Percentiles rank a stretch among this genome's conserved stretches.
Evolutionary conservation across 2,329 filamentous ascomycete genomes (phyloP).

Genomic region (Claviceps sp.): DNA sequence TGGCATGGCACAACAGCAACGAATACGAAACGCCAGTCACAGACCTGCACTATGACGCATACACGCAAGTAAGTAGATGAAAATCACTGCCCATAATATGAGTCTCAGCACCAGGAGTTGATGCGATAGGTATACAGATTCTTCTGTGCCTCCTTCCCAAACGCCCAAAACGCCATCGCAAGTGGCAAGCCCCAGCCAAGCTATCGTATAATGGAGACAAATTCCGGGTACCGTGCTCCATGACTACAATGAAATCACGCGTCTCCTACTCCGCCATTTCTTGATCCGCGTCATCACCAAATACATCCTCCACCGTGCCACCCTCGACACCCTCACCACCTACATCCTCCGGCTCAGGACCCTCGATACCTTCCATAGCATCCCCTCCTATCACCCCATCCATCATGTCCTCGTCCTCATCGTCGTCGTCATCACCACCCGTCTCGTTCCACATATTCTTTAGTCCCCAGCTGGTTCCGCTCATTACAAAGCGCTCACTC

Average conservation of each 20-base stretch:
- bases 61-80: not conserved
- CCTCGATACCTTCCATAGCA: slow-evolving; percentile 36
- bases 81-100: not conserved
- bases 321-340: slow-evolving; percentile 35
- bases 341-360: slow-evolving; percentile 26
- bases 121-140: not conserved
- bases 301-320: slow-evolving; percentile 41
- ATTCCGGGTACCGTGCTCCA: not conserved
- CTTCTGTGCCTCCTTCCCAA: not conserved
- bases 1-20: not conserved
- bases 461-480: slow-evolving; percentile 51
- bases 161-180: slow-evolving; percentile 7
- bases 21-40: not conserved
- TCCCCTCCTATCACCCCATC: slow-evolving; percentile 21
- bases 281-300: slow-evolving; percentile 40
- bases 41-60: not conserved
- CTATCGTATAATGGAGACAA: not conserved
- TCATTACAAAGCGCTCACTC: slow-evolving; percentile 55
- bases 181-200: not conserved
- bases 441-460: slow-evolving; percentile 44
- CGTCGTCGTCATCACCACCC: slow-evolving; percentile 28
- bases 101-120: not conserved
- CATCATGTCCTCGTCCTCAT: slow-evolving; percentile 28
- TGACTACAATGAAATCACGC: not conserved
- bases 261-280: slow-evolving; percentile 38